Percentiles rank a stretch among this genome's conserved stretches.
phyloP scores from a whole-genome alignment of 179 eudicot genomes.

The Actinidia arguta region DNA sequence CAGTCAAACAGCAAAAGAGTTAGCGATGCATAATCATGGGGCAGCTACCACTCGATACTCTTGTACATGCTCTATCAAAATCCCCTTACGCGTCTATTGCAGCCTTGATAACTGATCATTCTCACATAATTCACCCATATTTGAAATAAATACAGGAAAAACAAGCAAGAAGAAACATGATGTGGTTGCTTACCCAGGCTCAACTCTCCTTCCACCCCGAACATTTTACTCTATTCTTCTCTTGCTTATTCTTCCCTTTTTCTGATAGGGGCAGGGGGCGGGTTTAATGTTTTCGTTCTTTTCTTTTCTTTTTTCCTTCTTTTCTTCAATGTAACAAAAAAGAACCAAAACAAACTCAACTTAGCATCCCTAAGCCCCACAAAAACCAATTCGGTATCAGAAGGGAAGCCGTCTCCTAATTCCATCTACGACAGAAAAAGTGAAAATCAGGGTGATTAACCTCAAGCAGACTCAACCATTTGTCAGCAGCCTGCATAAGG shows the following conservation, averaged over 20 bases:
- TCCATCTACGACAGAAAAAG: conserved; percentile 76
- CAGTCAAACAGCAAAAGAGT: neutral
- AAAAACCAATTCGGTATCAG: too few relatives aligned
- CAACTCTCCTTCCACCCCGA: neutral
- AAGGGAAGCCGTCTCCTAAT: neutral
- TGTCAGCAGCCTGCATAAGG: conserved; percentile 68
- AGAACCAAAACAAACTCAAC: too few relatives aligned
- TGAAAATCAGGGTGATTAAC: conserved; percentile 91
- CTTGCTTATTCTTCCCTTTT: neutral
- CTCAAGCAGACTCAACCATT: conserved; percentile 59
- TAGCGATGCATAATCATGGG: neutral
- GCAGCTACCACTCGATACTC: conserved; percentile 10
- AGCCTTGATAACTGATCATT: neutral
- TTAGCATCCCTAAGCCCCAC: too few relatives aligned
- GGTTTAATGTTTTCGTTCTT: too few relatives aligned
- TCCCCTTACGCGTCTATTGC: neutral
- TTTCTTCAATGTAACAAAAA: neutral
- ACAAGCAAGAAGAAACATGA: neutral
- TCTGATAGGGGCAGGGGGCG: too few relatives aligned
- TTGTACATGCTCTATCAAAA: conserved; percentile 11
- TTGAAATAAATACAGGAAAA: neutral
- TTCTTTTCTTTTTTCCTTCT: neutral
- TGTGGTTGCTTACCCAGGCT: neutral
- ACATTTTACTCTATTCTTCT: neutral
- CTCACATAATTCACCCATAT: conserved; percentile 14